Conservation (phyloP, 129 eudicot genomes). For the Centella asiatica region DNA sequence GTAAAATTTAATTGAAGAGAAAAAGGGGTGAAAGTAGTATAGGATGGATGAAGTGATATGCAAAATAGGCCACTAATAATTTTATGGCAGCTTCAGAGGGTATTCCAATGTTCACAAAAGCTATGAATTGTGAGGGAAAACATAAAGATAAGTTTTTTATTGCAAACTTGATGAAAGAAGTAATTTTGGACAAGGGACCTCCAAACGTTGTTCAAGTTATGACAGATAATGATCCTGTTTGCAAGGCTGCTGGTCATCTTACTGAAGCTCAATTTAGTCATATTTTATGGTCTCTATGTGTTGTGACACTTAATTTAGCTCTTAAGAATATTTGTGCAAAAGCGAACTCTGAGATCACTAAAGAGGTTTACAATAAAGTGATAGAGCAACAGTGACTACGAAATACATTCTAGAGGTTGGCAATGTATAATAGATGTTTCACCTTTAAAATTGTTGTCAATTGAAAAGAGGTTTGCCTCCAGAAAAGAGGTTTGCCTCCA, state of each 20-base stretch:
- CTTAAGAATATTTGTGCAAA: too few species aligned
- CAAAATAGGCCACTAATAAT: not conserved
- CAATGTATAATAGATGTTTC: too few species aligned
- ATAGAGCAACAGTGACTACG: too few species aligned
- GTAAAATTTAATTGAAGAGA: not conserved
- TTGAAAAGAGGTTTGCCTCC: too few species aligned
- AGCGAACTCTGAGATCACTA: too few species aligned
- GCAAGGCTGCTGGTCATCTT: not conserved
- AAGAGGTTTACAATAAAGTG: too few species aligned
- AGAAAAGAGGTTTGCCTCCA: conserved; percentile 20
- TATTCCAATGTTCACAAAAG: not conserved
- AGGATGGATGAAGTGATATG: not conserved
- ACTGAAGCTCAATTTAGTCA: too few species aligned
- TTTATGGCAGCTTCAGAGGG: not conserved
- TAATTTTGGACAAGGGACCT: not conserved
- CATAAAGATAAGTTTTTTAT: not conserved
- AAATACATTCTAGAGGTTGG: too few species aligned
- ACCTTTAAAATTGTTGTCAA: too few species aligned
- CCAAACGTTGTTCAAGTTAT: not conserved
- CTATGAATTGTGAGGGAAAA: not conserved
- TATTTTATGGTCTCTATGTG: not conserved
- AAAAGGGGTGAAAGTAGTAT: not conserved
- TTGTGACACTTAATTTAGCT: not conserved
- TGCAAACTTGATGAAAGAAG: not conserved
- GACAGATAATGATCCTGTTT: not conserved